These are phyloP conservation scores for Sphenostylis stenocarpa DNA, from an alignment of 306 rosid species.

Conservation along the genomic window DNA sequence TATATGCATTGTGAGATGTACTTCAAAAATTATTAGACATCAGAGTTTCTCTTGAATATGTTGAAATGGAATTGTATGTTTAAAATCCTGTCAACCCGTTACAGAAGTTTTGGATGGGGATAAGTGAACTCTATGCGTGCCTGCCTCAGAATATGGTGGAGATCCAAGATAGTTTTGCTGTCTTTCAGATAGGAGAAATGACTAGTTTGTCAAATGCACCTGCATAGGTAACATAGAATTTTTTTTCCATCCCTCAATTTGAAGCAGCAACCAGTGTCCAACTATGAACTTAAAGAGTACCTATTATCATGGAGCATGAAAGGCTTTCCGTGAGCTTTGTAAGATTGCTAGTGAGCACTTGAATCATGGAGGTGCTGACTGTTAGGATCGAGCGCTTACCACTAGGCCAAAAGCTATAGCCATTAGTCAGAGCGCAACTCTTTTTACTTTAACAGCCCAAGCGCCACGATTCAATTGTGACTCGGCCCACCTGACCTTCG, in stretches of 20 bases:
- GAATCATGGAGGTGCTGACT: too few relatives aligned
- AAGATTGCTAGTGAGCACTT: neutral
- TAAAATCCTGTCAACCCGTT: neutral
- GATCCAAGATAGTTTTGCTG: neutral
- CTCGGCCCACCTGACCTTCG: too few relatives aligned
- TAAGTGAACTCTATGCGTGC: neutral
- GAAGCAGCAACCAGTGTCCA: conserved; percentile 20
- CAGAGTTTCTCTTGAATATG: conserved; percentile 8
- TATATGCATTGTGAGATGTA: neutral
- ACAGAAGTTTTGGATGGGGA: neutral
- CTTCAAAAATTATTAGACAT: conserved; percentile 6
- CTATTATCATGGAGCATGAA: neutral
- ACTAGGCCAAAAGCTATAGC: too few relatives aligned
- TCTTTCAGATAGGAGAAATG: conserved; percentile 23
- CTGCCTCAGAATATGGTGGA: conserved; percentile 10
- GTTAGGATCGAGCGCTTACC: too few relatives aligned
- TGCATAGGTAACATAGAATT: neutral
- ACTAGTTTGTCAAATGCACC: conserved; percentile 1
- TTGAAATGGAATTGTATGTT: conserved; percentile 3
- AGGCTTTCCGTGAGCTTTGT: neutral
- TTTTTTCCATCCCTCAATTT: conserved; percentile 7
- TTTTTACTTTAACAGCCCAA: too few relatives aligned
- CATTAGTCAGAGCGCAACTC: too few relatives aligned
- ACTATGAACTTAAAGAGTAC: conserved; percentile 5
- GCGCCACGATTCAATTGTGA: too few relatives aligned